Percentiles rank a stretch among this genome's conserved stretches.
Evolutionary conservation across 768 basidiomycete species (phyloP).

Genomic region (Boletus insuetus): DNA sequence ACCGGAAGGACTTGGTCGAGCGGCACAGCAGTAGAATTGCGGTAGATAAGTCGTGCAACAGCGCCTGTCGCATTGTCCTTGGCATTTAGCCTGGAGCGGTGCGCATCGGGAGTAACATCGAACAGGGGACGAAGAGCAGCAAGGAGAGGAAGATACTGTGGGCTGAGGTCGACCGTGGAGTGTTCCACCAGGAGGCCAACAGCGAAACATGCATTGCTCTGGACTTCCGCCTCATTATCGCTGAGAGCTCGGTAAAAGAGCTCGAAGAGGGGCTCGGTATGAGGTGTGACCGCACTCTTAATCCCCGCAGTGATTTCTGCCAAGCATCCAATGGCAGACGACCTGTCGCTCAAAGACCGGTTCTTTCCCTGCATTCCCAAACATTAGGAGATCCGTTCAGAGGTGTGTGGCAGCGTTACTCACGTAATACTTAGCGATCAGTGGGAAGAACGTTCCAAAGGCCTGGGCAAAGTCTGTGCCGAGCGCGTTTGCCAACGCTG

Average conservation of each 20-base stretch:
- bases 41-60: conserved; percentile 81
- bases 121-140: conserved; percentile 81
- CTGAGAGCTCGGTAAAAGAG: conserved; percentile 81
- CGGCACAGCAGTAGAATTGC: conserved; percentile 75
- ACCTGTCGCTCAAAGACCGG: conserved; percentile 87
- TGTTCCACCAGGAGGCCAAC: conserved; percentile 88
- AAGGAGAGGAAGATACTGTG: conserved; percentile 79
- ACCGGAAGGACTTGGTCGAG: conserved; percentile 89
- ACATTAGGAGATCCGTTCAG: background rate
- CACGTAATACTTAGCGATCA: conserved; percentile 91
- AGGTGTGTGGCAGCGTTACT: conserved; percentile 29
- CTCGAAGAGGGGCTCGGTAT: conserved; percentile 76
- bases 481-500: conserved; percentile 81
- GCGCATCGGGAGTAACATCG: conserved; percentile 56
- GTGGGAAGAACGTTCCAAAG: conserved; percentile 83
- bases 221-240: conserved; percentile 88
- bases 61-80: conserved; percentile 97
- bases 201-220: conserved; percentile 95
- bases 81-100: conserved; percentile 72
- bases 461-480: conserved; percentile 80
- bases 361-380: conserved; percentile 61
- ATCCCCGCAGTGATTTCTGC: conserved; percentile 95
- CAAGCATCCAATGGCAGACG: conserved; percentile 88
- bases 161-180: conserved; percentile 74
- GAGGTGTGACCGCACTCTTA: conserved; percentile 81